Base-by-base conservation (phyloP, 208 protist species). In the Angomonas ambiguus region DNA sequence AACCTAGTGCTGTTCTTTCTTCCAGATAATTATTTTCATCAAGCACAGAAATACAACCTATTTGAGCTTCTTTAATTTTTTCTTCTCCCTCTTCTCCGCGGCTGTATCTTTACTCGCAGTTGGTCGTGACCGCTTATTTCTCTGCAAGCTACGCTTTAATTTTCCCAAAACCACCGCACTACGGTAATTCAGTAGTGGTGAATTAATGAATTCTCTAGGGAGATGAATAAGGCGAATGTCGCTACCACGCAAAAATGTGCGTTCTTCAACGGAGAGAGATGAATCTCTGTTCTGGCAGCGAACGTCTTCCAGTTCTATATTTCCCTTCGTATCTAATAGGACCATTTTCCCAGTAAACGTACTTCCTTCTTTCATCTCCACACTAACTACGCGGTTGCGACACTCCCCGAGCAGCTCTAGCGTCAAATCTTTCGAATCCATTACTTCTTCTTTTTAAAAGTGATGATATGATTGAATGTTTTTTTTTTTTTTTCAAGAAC, bases 231-330 rank as follows among this genome's bases (percentile, higher is more conserved):
- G 35, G 6, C 83, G 61, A 31, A 90, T 55, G 30, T 58, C 74
- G 1, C 71, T 67, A 2, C 81, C 83, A 0, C 73, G 75, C 6
- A 93, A 49, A 18, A 79, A 64, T 5, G 88, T 69, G 1, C 87
- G 67, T 48, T 88, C 82, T 18, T 72, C 63, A 38, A 93, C 75
- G 41, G 73, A 70, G 38, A 78, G 75, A 18, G 75, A 85, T 1
- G 83, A 88, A 57, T 88, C 81, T 60, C 71, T 74, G 2, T 72
- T 68, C 51, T 82, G 81, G 53, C 75, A 73, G 0, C 71, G 58
- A 8, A 86, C 87, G 53, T 90, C 77, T 16, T 33, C 69, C 1
- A 93, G 64, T 57, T 90, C 83, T 45, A 88, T 60, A 67, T 93
- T 88, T 1, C 87, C 83, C 32, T 51, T 24, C 1, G 64, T 48